phyloP scores from a whole-genome alignment of 768 basidiomycete species.

The Suillus alpinus region DNA sequence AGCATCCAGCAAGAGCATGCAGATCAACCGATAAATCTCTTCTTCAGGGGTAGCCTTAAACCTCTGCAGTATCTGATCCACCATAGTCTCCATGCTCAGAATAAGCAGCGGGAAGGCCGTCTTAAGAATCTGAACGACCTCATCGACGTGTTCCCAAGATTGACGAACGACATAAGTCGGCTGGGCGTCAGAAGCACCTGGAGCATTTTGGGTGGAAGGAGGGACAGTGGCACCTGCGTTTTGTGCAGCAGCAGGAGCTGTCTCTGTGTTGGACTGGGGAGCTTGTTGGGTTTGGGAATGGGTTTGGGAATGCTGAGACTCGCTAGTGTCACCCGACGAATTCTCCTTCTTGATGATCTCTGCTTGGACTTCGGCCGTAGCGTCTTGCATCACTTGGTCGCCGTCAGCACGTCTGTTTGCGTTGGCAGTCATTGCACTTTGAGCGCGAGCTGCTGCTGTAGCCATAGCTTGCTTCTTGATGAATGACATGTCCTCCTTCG shows the following conservation, averaged over 20 bases:
- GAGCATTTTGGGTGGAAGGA: slow-evolving; percentile 11
- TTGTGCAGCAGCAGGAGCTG: slow-evolving; percentile 18
- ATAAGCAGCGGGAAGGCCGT: slow-evolving; percentile 94
- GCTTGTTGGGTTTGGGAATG: background rate
- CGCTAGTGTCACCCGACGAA: slow-evolving; percentile 18
- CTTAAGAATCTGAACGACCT: slow-evolving; percentile 90
- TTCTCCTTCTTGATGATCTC: slow-evolving; percentile 26
- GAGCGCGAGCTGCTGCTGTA: slow-evolving; percentile 30
- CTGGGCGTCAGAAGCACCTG: slow-evolving; percentile 21
- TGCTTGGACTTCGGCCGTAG: slow-evolving; percentile 23
- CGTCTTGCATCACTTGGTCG: slow-evolving; percentile 29
- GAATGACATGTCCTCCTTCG: slow-evolving; percentile 63
- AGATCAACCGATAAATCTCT: slow-evolving; percentile 89
- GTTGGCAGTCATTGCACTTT: slow-evolving; percentile 26
- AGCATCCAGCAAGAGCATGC: slow-evolving; percentile 84
- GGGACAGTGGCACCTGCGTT: slow-evolving; percentile 5
- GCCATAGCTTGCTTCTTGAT: slow-evolving; percentile 42
- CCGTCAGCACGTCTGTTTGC: slow-evolving; percentile 29
- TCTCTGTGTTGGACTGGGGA: slow-evolving; percentile 1
- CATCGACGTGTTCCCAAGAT: slow-evolving; percentile 89
- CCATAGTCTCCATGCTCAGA: slow-evolving; percentile 93
- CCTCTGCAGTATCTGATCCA: slow-evolving; percentile 87
- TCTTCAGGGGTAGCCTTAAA: slow-evolving; percentile 91
- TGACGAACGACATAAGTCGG: slow-evolving; percentile 47
- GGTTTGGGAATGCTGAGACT: slow-evolving; percentile 20